Evolutionary conservation across 1,284 basidiomycete species (phyloP), one percentile per base, ranked within the genome.

Genomic region (Wallemia mellicola): DNA sequence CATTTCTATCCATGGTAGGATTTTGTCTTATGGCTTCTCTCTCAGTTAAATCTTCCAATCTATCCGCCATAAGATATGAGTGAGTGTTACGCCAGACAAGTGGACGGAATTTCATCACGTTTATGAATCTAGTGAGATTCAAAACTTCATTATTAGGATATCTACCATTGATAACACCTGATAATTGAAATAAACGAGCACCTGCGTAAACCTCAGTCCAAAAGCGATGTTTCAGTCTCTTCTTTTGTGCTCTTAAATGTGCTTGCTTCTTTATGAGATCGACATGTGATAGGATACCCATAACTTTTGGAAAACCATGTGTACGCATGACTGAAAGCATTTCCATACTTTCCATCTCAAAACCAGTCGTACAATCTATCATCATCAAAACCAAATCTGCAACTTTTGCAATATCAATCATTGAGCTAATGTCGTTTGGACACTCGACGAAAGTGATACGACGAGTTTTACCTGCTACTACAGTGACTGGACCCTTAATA

Each of bases 281-380:
- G 56, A 98, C 79, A 69, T 99, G 94, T 24, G 89, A 86, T 54
- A 99, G 80, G 60, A 99, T 74, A 61, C 92, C 92, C 63, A 99
- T 89, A 66, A 98, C 86, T 75, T 98, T 98, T 2, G 94, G 94
- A 69, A 98, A 92, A 32, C 94, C 94, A 67, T 99, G 94, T 0
- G 87, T 78, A 72, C 95, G 91, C 27, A 99, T 79, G 63, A 96
- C 81, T 65, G 96, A 98, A 62, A 99, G 79, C 63, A 96, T 96
- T 71, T 99, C 92, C 68, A 99, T 98, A 0, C 88, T 92, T 81
- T 98, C 94, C 94, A 98, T 98, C 72, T 99, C 92, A 65, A 98
- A 94, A 1, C 92, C 92, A 70, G 92, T 96, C 48, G 85, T 89
- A 2, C 86, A 92, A 67, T 99, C 94, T 65, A 98, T 85, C 87